A percentile compares a stretch with the other conserved stretches of the same genome.
phyloP scores from a whole-genome alignment of 2,329 filamentous ascomycete genomes.

The Drechslerella coelobrocha region DNA sequence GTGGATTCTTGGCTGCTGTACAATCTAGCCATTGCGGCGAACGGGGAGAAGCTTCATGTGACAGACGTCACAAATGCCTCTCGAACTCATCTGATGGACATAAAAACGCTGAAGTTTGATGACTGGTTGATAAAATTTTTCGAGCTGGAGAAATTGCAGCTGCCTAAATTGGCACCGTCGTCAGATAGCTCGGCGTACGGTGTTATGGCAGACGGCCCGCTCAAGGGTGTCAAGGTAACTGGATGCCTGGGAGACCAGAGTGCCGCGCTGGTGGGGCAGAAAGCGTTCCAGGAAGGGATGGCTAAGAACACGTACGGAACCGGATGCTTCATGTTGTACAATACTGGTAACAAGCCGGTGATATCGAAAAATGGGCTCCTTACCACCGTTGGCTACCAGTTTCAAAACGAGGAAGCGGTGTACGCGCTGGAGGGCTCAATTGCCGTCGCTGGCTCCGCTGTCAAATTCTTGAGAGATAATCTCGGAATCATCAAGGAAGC shows the following conservation, averaged over 20 bases:
- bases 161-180: conserved; percentile 85
- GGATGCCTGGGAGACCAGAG: conserved; percentile 88
- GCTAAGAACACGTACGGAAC: conserved; percentile 94
- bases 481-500: conserved; percentile 67
- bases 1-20: conserved; percentile 89
- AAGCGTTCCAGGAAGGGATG: conserved; percentile 78
- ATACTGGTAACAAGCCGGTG: conserved; percentile 82
- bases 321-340: conserved; percentile 87
- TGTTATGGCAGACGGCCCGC: conserved; percentile 67
- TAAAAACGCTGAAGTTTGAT: conserved; percentile 80
- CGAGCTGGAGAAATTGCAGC: conserved; percentile 73
- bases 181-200: conserved; percentile 78
- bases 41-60: conserved; percentile 72
- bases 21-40: conserved; percentile 74
- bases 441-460: conserved; percentile 79
- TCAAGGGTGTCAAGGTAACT: conserved; percentile 76
- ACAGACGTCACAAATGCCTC: conserved; percentile 89
- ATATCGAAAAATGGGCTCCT: conserved; percentile 83
- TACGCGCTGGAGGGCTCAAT: conserved; percentile 84
- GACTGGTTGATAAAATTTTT: conserved; percentile 80
- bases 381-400: conserved; percentile 86
- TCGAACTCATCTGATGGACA: conserved; percentile 93
- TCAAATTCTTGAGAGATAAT: conserved; percentile 75
- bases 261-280: conserved; percentile 82
- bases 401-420: conserved; percentile 71